Evolutionary conservation across 768 basidiomycete genomes (phyloP).

Genomic region (Fomitopsis pulvina): DNA sequence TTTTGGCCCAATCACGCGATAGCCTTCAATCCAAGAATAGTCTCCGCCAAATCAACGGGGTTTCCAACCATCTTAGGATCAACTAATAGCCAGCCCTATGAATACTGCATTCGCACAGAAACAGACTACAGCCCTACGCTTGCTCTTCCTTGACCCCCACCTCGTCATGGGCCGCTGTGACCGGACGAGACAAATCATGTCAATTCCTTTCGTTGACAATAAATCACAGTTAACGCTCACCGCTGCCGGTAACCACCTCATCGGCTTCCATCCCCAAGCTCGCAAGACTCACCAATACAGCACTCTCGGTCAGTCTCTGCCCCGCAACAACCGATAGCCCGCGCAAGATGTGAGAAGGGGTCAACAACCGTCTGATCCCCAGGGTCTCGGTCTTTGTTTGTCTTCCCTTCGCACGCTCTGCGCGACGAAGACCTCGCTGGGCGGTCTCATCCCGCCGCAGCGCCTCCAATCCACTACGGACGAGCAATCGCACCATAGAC

Average conservation of each 20-base stretch:
- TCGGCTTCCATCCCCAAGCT: slow-evolving; percentile 17
- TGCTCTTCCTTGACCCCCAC: not conserved
- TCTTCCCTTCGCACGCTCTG: slow-evolving; percentile 12
- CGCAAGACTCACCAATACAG: slow-evolving; percentile 23
- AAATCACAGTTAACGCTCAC: not conserved
- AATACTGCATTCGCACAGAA: too few relatives aligned
- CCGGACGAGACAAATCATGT: not conserved
- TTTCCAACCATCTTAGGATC: too few relatives aligned
- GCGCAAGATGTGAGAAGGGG: slow-evolving; percentile 35
- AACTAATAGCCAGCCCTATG: too few relatives aligned
- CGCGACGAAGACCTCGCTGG: slow-evolving; percentile 13
- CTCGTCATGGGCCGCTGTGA: not conserved
- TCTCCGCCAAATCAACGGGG: too few relatives aligned
- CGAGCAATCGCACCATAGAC: slow-evolving; percentile 27
- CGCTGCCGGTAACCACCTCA: not conserved
- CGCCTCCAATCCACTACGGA: slow-evolving; percentile 27
- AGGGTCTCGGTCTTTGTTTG: not conserved
- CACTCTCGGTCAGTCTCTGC: slow-evolving; percentile 11
- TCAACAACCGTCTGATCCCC: slow-evolving; percentile 25
- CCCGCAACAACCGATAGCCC: slow-evolving; percentile 21
- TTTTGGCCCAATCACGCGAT: too few relatives aligned
- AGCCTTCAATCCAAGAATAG: too few relatives aligned
- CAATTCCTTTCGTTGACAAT: not conserved
- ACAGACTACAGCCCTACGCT: too few relatives aligned
- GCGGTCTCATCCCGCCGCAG: slow-evolving; percentile 27